Evolutionary conservation across 257 asterid genomes (phyloP).

Genomic region (Solanum lignicaule): DNA sequence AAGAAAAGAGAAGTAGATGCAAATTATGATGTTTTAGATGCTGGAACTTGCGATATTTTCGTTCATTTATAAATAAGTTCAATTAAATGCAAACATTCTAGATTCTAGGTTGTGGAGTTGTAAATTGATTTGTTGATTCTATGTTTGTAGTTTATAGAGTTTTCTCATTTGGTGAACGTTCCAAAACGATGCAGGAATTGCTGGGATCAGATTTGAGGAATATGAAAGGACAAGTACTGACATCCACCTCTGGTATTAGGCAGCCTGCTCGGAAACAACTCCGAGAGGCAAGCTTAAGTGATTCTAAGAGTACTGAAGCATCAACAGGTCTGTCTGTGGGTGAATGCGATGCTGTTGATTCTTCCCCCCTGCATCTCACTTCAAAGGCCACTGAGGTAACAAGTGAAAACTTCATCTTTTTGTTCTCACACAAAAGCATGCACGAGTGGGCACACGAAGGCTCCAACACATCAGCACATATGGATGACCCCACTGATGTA

Average conservation of each 20-base stretch:
- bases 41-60: neutral
- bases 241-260: conserved; percentile 43
- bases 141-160: neutral
- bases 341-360: conserved; percentile 46
- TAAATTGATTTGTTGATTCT: neutral
- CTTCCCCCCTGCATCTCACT: conserved; percentile 59
- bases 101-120: neutral
- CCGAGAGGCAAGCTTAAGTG: conserved; percentile 41
- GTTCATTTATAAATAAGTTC: neutral
- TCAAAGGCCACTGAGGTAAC: conserved; percentile 69
- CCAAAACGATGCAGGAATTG: conserved; percentile 32
- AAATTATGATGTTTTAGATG: neutral
- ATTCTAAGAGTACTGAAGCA: conserved; percentile 62
- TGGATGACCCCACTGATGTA: neutral
- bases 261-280: conserved; percentile 60
- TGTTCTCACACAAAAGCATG: neutral
- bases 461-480: neutral
- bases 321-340: conserved; percentile 42
- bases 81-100: neutral
- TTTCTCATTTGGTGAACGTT: neutral
- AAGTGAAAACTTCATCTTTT: neutral
- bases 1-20: neutral
- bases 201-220: conserved; percentile 54
- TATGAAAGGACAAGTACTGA: conserved; percentile 41
- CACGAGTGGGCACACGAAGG: neutral